Evolutionary conservation across 257 asterid genomes (phyloP), one percentile per base, ranked within the genome.

Genomic region (Ophiorrhiza pumila): DNA sequence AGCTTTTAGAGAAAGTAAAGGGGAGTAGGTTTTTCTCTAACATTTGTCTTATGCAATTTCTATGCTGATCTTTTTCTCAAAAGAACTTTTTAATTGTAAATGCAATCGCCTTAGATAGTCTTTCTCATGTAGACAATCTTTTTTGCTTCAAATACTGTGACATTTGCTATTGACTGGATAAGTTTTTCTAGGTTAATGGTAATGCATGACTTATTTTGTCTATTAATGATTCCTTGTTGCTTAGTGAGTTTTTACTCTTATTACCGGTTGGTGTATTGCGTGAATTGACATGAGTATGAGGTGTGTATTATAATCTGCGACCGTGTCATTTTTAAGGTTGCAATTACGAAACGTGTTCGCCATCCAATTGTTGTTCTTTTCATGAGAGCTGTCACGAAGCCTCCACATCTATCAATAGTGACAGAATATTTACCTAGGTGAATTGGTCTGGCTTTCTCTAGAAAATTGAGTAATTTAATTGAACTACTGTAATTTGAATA

Each of bases 351-450:
- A 80, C 97, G 97, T 29, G 83, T 95, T 57, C 98, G 99, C 31
- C 99, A 95, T 82, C 99, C 99, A 49, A 92, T 92, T 75, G 90
- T 95, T 32, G 99, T 95, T 81, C 87, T 95, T 65, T 95, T 95
- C 83, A 95, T 95, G 99, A 98, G 99, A 25, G 99, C 99, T 65
- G 97, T 95, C 53, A 92, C 97, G 25, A 84, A 87, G 73, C 92
- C 90, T 37, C 98, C 99, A 13, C 93, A 90, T 79, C 85, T 95
- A 56, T 95, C 99, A 7, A 95, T 95, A 60, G 99, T 95, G 71
- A 95, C 98, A 25, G 99, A 95, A 76, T 95, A 92, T 85, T 84
- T 95, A 67, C 96, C 99, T 41, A 90, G 99, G 99, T 92, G 75
- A 73, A 57, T 76, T 39, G 6, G 9, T 23, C 20, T 22, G 18